phyloP scores from a whole-genome alignment of 1,284 basidiomycete genomes.

The Marasmius fiardii region DNA sequence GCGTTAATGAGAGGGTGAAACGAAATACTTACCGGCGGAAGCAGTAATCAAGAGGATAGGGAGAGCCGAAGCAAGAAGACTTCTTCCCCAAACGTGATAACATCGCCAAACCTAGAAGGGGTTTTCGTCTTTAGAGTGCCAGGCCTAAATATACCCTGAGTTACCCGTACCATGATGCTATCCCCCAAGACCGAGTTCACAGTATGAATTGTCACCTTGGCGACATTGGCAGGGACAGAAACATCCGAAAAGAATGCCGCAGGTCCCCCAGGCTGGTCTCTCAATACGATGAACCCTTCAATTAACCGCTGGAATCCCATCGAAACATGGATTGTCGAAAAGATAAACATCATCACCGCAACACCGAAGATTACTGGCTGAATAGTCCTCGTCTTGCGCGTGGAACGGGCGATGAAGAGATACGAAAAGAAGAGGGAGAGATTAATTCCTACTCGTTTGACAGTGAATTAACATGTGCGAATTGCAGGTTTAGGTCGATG shows the following conservation, averaged over 20 bases:
- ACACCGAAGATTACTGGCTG: slow-evolving; percentile 29
- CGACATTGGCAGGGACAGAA: slow-evolving; percentile 34
- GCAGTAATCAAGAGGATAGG: slow-evolving; percentile 29
- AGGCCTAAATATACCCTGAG: not conserved
- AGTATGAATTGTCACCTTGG: slow-evolving; percentile 35
- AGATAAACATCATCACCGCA: slow-evolving; percentile 32
- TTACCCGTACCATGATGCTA: slow-evolving; percentile 29
- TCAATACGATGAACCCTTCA: slow-evolving; percentile 32
- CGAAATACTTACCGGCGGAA: slow-evolving; percentile 29
- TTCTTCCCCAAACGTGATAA: slow-evolving; percentile 32
- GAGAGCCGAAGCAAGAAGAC: slow-evolving; percentile 28
- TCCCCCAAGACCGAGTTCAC: slow-evolving; percentile 34
- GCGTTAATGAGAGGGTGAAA: not conserved
- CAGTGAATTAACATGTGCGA: too few species aligned
- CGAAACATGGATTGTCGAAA: slow-evolving; percentile 34
- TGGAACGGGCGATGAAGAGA: slow-evolving; percentile 29
- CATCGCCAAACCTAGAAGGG: slow-evolving; percentile 31
- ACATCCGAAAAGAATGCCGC: slow-evolving; percentile 35
- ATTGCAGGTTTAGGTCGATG: too few species aligned
- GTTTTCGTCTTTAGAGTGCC: not conserved
- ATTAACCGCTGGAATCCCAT: slow-evolving; percentile 36
- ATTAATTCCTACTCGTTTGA: slow-evolving; percentile 27
- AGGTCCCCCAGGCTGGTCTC: slow-evolving; percentile 30
- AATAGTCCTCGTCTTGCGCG: slow-evolving; percentile 23
- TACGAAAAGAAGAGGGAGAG: slow-evolving; percentile 33